Evolutionary conservation across 2,329 filamentous ascomycete species (phyloP), one percentile per base, ranked within the genome.

Genomic region (Sporothrix phasma): DNA sequence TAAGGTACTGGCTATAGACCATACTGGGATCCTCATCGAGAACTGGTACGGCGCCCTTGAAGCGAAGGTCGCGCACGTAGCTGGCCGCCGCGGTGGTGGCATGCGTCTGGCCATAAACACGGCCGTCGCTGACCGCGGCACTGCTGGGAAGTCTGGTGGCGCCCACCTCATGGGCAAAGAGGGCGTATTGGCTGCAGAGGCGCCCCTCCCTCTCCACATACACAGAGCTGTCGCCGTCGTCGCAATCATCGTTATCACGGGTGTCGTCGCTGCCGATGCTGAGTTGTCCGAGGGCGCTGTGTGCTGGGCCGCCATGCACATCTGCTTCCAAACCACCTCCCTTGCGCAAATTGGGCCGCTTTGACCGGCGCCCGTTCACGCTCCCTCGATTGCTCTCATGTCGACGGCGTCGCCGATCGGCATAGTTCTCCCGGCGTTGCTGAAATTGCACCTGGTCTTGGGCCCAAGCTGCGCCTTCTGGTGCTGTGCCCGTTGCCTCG

Each of bases 401-500:
- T 4, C 45, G 45, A 15, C 46, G 59, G 6, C 19, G 49, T 2
- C 34, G 49, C n/a, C 54, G 41, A 1, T 39, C 45, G 11, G 31
- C 29, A 8, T 24, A 31, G 17, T 19, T 39, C n/a, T 47, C 56
- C 29, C 34, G 49, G 19, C 41, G 37, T 5, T 53, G 43, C 24
- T 51, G 62, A 7, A 24, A 29, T 29, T 22, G 19, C 66, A 88
- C 81, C 6, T 79, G 79, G 53, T 82, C 77, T n/a, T 78, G 74
- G 8, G 85, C 84, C 76, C 85, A 88, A 17, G 78, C 74, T 0
- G 81, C 77, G 7, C 72, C 74, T 1, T 75, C 68, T 0, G 84
- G 79, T 0, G 83, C 83, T 11, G 68, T 69, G 1, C 81, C 82
- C 0, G 53, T 59, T 5, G 81, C 77, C 70, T 87, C 82, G 49